phyloP scores from a whole-genome alignment of 192 early-diverging fungal species.

The Rhizoclosmatium sp. region DNA sequence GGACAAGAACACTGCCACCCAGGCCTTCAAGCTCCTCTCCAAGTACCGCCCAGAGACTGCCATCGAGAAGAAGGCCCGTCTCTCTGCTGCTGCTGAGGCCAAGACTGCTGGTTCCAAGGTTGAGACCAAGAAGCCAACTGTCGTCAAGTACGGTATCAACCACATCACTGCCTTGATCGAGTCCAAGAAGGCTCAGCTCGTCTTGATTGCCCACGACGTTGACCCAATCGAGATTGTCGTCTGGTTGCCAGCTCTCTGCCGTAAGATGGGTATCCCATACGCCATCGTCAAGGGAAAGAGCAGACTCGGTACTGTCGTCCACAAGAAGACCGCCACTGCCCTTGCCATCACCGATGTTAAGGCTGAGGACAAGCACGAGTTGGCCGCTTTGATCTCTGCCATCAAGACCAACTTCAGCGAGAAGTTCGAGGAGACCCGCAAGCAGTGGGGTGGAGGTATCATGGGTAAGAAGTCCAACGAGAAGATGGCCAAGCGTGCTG shows the following conservation, averaged over 20 bases:
- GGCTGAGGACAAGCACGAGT: conserved; percentile 93
- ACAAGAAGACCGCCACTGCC: conserved; percentile 99
- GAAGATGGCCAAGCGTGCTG: conserved; percentile 36
- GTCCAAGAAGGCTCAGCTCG: conserved; percentile 98
- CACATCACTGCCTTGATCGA: conserved; percentile 98
- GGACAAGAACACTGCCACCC: conserved; percentile 98
- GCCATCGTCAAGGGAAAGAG: conserved; percentile 99
- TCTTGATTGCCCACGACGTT: conserved; percentile 99
- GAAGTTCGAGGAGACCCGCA: conserved; percentile 91
- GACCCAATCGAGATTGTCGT: conserved; percentile 99
- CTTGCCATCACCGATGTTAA: conserved; percentile 92
- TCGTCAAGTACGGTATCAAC: conserved; percentile 99
- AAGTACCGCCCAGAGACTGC: conserved; percentile 99
- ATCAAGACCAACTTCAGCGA: conserved; percentile 97
- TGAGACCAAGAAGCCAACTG: conserved; percentile 90
- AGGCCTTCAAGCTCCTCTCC: conserved; percentile 97
- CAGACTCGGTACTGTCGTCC: conserved; percentile 97
- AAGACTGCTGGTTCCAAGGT: conserved; percentile 90
- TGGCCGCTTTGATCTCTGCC: conserved; percentile 85
- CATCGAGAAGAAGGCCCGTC: conserved; percentile 94
- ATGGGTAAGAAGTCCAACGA: conserved; percentile 63
- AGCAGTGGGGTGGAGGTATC: conserved; percentile 98
- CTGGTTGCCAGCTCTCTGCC: conserved; percentile 99
- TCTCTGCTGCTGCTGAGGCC: conserved; percentile 84
- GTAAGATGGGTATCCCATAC: conserved; percentile 99